Evolutionary conservation across 2,329 filamentous ascomycete genomes (phyloP), one percentile per base, ranked within the genome.

Genomic region (Aspergillus fijiensis): DNA sequence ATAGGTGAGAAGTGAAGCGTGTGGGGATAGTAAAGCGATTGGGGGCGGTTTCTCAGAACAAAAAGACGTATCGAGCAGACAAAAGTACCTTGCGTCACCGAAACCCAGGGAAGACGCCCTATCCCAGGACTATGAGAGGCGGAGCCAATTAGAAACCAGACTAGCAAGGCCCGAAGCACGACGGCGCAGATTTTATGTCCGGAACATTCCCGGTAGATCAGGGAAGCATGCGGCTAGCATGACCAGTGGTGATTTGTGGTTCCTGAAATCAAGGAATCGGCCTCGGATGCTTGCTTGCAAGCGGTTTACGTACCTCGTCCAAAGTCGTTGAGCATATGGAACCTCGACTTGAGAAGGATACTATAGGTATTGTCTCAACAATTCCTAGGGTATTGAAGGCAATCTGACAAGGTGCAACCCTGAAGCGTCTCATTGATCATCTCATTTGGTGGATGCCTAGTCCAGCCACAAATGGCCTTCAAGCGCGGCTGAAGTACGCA

Each of bases 161-260:
- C 63, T 58, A 66, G 51, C 52, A 35, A 51, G 49, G 51, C 47
- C 47, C 54, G 51, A 60, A 59, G 56, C 57, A 55, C 53, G 59
- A 60, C 58, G 52, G 59, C 45, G 39, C 29, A 59, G 55, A 49
- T 51, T 59, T 45, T 57, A 52, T 52, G 57, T 31, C 66, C 63
- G 62, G 65, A 66, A 64, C 47, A 48, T 19, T 57, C 55, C 67
- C 65, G 66, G 67, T 61, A 68, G 66, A 68, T 68, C 66, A 64
- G 57, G 45, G 55, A 39, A 59, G 60, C 54, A 47, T 63, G 49
- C 35, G 54, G 48, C 21, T 49, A 60, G 59, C 27, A 63, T 58
- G 51, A 60, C 56, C 58, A 56, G 49, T 55, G 42, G 47, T 50
- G 23, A 58, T 55, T 57, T 48, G 25, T 51, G 29, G 54, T 55